phyloP scores from a whole-genome alignment of 208 protist species.

The Trichomonas gallinae region DNA sequence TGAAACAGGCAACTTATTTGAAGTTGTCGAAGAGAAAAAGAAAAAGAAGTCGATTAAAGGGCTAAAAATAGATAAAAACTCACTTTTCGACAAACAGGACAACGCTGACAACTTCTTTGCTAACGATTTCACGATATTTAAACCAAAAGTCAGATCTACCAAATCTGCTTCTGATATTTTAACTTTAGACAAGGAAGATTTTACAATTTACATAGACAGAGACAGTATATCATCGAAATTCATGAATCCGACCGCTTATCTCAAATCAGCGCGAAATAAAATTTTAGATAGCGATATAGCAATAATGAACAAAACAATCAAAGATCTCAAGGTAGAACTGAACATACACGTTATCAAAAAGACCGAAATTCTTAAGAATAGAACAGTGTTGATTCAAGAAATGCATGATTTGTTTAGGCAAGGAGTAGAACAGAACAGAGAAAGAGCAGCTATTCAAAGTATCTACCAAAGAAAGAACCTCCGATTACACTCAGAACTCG shows the following conservation, averaged over 20 bases:
- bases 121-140: not conserved
- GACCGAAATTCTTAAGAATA: not conserved
- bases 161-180: not conserved
- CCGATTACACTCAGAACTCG: not conserved
- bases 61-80: not conserved
- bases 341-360: not conserved
- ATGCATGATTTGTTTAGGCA: not conserved
- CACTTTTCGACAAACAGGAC: not conserved
- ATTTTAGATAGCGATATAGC: not conserved
- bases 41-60: not conserved
- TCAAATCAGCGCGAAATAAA: not conserved
- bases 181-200: not conserved
- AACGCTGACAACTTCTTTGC: not conserved
- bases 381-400: not conserved
- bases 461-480: not conserved
- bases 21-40: not conserved
- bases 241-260: not conserved
- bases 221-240: not conserved
- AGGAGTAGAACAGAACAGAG: not conserved
- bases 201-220: not conserved
- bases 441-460: not conserved
- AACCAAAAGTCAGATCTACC: not conserved
- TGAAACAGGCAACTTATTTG: not conserved
- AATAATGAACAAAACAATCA: not conserved
- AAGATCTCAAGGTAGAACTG: not conserved